Percentiles rank a stretch among this genome's conserved stretches.
phyloP scores from a whole-genome alignment of 2,329 filamentous ascomycete species.

The Epichloe scottii region DNA sequence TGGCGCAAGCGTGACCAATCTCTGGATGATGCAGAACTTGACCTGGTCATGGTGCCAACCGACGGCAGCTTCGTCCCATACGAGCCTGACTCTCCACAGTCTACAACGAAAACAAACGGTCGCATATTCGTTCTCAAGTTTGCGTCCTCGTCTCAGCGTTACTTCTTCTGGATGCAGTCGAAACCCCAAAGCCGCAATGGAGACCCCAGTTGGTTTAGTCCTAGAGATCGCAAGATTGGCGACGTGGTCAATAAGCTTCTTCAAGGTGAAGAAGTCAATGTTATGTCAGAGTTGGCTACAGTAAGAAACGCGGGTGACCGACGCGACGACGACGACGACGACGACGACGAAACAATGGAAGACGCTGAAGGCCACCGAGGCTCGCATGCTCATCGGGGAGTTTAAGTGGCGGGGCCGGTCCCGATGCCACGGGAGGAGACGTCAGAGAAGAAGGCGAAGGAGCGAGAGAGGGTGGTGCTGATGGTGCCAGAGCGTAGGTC shows the following conservation, averaged over 20 bases:
- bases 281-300: conserved; percentile 57
- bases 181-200: conserved; percentile 61
- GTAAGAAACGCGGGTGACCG: conserved; percentile 39
- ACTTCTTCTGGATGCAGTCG: conserved; percentile 95
- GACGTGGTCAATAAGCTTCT: conserved; percentile 75
- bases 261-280: conserved; percentile 79
- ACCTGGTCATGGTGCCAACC: conserved; percentile 84
- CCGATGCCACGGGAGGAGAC: conserved; percentile 82
- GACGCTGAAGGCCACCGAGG: conserved; percentile 57
- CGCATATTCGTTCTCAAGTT: conserved; percentile 93
- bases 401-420: conserved; percentile 67
- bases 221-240: conserved; percentile 75
- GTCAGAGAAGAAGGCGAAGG: conserved; percentile 80
- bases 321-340: conserved; percentile 45
- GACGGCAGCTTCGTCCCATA: conserved; percentile 84
- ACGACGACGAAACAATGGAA: conserved; percentile 35
- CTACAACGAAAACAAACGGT: conserved; percentile 60
- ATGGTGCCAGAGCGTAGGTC: conserved; percentile 99
- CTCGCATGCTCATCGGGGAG: conserved; percentile 43
- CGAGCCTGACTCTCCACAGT: conserved; percentile 43
- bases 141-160: conserved; percentile 74
- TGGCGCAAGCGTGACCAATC: conserved; percentile 73
- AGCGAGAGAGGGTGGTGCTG: conserved; percentile 83
- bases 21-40: conserved; percentile 63
- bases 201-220: conserved; percentile 68